Percentiles rank a stretch among this genome's conserved stretches.
These are phyloP conservation scores for Taiozyma sp. DNA, from an alignment of 1,139 yeast genomes.

Conservation along the genomic window DNA sequence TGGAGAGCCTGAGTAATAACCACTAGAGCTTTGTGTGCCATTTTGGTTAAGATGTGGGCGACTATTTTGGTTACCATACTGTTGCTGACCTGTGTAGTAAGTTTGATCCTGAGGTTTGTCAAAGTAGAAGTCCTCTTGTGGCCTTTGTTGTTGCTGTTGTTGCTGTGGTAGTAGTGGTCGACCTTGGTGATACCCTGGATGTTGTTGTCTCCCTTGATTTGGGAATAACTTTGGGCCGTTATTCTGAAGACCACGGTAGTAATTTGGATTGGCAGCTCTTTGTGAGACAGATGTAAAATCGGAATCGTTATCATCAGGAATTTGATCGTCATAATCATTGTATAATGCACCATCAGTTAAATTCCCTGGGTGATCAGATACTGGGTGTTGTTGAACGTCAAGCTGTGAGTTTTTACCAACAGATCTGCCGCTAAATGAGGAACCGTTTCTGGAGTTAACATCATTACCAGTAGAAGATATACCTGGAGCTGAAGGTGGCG, in stretches of 20 bases:
- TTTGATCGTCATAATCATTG: conserved; percentile 14
- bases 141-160: conserved; percentile 1
- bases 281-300: conserved; percentile 82
- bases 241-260: conserved; percentile 25
- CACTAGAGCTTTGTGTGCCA: neutral
- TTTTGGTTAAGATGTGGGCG: neutral
- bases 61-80: neutral
- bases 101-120: conserved; percentile 4
- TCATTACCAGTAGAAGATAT: neutral
- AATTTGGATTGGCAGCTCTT: conserved; percentile 64
- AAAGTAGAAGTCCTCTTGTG: neutral
- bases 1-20: conserved; percentile 13
- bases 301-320: conserved; percentile 32
- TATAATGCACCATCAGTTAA: conserved; percentile 1
- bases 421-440: neutral
- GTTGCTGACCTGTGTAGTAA: neutral
- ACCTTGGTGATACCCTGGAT: conserved; percentile 7
- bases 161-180: conserved; percentile 7
- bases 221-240: conserved; percentile 20
- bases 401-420: neutral
- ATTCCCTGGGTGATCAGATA: neutral
- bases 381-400: neutral
- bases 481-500: neutral
- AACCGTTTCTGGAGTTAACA: neutral
- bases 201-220: conserved; percentile 4